Evolutionary conservation across 352 stramenopile species (phyloP), one percentile per base, ranked within the genome.

Genomic region (Phytophthora niederhauseri): DNA sequence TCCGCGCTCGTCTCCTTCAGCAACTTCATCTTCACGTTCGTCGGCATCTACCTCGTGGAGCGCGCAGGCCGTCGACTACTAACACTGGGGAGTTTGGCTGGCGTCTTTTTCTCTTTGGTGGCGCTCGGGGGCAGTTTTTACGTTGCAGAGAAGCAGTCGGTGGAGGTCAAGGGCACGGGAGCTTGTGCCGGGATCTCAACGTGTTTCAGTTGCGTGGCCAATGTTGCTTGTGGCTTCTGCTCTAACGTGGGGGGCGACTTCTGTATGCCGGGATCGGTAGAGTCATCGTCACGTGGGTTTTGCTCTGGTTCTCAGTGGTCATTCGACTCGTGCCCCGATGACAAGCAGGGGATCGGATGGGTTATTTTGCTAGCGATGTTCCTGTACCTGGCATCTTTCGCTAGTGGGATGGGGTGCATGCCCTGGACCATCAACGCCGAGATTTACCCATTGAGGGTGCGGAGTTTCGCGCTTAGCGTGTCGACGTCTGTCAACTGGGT

Each of bases 391-490:
- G 85, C 85, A 4, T 92, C 73, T 57, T 95, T 95, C 60, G 87
- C 85, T 14, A 90, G 80, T 50, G 87, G 85, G 58, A 93, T 95
- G 85, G 87, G 88, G 5, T 90, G 80, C 30, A 92, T 98, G 77
- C 94, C 96, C 0, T 99, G 95, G 95, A 98, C 92, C 0, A 95
- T 99, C 64, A 98, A 98, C 70, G 87, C 90, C 30, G 96, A 99
- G 76, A 98, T 98, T 68, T 99, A 97, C 72, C 92, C 93, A 6
- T 76, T 97, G 7, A 78, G 88, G 34, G 87, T 91, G 19, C 93
- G 96, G 36, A 97, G 88, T 30, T 82, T 97, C 19, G 90, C 87
- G 7, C 84, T 98, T 2, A 97, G 89, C 57, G 68, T 91, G 7
- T 87, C 93, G 4, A 98, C 96, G 15, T 90, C 90, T 2, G 87